Evolutionary conservation across 345 rosid genomes (phyloP), one percentile per base, ranked within the genome.

Genomic region (Eucalyptus tenuipes): DNA sequence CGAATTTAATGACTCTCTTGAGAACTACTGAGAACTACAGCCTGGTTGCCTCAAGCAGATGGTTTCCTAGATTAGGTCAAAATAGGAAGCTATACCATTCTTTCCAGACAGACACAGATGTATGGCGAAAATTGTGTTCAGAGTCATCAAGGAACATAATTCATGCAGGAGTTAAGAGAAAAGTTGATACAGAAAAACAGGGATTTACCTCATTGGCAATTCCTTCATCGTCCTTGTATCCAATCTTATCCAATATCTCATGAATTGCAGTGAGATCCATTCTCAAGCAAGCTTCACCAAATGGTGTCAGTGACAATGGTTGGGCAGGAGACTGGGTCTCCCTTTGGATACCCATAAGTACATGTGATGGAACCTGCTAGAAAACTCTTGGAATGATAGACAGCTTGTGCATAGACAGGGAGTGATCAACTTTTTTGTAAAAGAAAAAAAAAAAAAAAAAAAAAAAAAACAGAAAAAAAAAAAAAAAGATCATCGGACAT

Each of bases 181-280:
- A 86, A 40, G 10, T 86, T 8, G 47, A 42, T n/a, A 31, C 4
- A 85, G 49, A 42, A 22, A 33, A 17, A 40, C 52, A 92, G 86
- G 12, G 40, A 49, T 87, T 49, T 88, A 97, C 99, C 99, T 96
- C 99, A 91, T 96, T 96, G 64, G 97, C 94, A 88, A 95, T 91
- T 80, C 97, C 99, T 91, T 96, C 99, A 87, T 97, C 99, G 57
- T 97, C 99, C 93, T 95, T 96, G 94, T 97, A 97, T 87, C 99
- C 99, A 25, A 91, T 89, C 94, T 95, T 95, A 86, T 96, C 97
- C 59, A 97, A 92, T 86, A 95, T 93, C 92, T 96, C 99, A 88
- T 95, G 99, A 89, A 97, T 94, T 57, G 96, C 97, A 61, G 97
- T 96, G 75, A 97, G 96, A 93, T 97, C 99, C 92, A 93, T 37